Conservation (phyloP, 306 rosid genomes). For the Quercus berberidifolia region DNA sequence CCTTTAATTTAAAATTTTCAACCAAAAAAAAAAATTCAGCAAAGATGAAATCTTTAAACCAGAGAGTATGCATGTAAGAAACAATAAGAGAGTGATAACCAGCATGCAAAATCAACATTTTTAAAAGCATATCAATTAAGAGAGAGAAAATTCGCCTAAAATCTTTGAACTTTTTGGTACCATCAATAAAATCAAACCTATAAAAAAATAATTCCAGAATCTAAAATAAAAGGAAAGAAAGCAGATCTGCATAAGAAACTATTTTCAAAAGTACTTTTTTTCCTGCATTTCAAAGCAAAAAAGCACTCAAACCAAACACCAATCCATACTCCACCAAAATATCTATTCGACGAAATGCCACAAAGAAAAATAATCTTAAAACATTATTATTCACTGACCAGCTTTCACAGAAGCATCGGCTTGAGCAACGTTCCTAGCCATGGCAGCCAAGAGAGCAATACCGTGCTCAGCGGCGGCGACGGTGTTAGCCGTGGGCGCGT, state of each 20-base stretch:
- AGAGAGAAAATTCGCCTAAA: no score
- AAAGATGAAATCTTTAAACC: no score
- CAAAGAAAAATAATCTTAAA: not conserved
- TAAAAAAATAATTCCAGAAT: not conserved
- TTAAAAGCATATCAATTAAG: no score
- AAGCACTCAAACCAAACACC: not conserved
- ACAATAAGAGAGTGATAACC: no score
- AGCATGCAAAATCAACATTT: no score
- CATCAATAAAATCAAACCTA: not conserved
- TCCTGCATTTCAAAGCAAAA: not conserved
- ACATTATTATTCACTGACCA: constrained; percentile 38
- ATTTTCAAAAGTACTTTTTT: not conserved
- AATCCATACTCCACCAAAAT: not conserved
- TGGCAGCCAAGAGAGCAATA: constrained; percentile 82
- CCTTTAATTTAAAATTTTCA: no score
- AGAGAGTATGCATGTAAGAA: no score
- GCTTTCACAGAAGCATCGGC: constrained; percentile 95
- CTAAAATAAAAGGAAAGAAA: constrained; percentile 6
- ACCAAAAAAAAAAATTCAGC: no score
- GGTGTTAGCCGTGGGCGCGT: constrained; percentile 97
- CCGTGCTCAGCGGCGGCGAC: constrained; percentile 98
- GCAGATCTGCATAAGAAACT: not conserved
- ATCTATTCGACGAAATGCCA: constrained; percentile 23
- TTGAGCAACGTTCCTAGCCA: constrained; percentile 97
- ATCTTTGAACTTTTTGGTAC: no score